These are phyloP conservation scores for Kregervanrija fluxuum DNA, from an alignment of 805 yeast genomes.

Conservation along the genomic window DNA sequence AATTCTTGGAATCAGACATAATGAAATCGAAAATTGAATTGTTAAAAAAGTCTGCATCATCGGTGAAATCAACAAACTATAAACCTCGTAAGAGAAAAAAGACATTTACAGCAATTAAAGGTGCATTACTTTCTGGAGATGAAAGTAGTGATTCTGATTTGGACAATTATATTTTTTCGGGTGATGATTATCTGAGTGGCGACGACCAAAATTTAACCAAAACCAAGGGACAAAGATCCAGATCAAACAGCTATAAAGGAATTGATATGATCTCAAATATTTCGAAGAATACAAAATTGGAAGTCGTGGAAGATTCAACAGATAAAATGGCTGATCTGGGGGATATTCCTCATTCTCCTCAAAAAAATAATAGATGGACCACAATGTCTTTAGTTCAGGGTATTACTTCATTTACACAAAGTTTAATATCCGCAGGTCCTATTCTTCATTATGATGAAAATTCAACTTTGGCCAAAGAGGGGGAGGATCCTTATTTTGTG, in stretches of 20 bases:
- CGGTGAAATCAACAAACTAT: conserved; percentile 18
- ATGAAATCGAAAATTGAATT: conserved; percentile 19
- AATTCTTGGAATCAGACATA: conserved; percentile 17
- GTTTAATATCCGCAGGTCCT: conserved; percentile 16
- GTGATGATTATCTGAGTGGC: background rate
- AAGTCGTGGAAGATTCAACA: conserved; percentile 1
- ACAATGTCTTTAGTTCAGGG: conserved; percentile 25
- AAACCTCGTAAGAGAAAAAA: conserved; percentile 3
- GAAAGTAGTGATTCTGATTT: conserved; percentile 1
- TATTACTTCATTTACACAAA: conserved; percentile 21
- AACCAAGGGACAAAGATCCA: background rate
- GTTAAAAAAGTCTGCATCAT: conserved; percentile 18
- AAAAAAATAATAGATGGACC: conserved; percentile 13
- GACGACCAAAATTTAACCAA: background rate
- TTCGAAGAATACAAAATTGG: background rate
- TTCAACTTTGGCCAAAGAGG: conserved; percentile 30
- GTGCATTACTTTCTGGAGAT: conserved; percentile 9
- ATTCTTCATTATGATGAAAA: conserved; percentile 47
- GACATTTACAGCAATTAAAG: background rate
- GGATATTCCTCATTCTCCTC: background rate
- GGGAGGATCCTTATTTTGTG: conserved; percentile 44
- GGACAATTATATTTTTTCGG: background rate
- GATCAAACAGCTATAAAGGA: background rate
- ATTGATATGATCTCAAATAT: background rate
- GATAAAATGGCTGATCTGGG: background rate